A percentile compares a stretch with the other conserved stretches of the same genome.
Evolutionary conservation across 495 filamentous ascomycete species (phyloP).

Genomic region (Entonaema liquescens): DNA sequence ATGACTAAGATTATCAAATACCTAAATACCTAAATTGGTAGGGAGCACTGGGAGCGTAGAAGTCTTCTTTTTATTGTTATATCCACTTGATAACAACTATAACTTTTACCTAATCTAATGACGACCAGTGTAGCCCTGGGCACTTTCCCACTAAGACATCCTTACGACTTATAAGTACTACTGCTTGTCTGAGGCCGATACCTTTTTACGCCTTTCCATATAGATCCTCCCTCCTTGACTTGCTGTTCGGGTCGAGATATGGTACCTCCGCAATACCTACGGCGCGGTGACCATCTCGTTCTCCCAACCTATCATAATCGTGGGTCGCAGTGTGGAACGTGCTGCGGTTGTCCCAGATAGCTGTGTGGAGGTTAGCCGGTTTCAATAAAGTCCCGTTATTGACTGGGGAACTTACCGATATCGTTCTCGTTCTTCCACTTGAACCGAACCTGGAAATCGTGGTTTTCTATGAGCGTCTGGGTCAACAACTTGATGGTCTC

Average conservation of each 20-base stretch:
- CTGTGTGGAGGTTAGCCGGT: not conserved
- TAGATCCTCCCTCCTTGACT: not conserved
- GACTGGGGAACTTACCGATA: slow-evolving; percentile 51
- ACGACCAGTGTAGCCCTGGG: not conserved
- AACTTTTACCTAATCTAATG: not conserved
- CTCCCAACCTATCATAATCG: not conserved
- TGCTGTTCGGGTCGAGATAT: not conserved
- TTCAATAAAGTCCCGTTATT: not conserved
- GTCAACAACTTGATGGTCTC: slow-evolving; percentile 67
- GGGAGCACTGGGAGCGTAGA: not conserved
- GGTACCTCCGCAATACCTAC: not conserved
- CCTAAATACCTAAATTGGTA: not conserved
- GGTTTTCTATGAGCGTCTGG: slow-evolving; percentile 71
- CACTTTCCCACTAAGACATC: too few species aligned
- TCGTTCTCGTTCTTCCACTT: slow-evolving; percentile 70
- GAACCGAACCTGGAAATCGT: slow-evolving; percentile 76
- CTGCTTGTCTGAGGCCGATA: not conserved
- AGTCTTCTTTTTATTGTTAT: not conserved
- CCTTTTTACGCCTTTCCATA: not conserved
- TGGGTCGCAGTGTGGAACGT: not conserved
- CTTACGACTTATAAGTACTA: not conserved
- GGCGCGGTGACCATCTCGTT: not conserved
- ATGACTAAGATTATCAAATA: not conserved
- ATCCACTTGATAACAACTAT: not conserved
- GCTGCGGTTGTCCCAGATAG: not conserved